Evolutionary conservation across 768 basidiomycete species (phyloP), one percentile per base, ranked within the genome.

Genomic region (Vishniacozyma victoriae): DNA sequence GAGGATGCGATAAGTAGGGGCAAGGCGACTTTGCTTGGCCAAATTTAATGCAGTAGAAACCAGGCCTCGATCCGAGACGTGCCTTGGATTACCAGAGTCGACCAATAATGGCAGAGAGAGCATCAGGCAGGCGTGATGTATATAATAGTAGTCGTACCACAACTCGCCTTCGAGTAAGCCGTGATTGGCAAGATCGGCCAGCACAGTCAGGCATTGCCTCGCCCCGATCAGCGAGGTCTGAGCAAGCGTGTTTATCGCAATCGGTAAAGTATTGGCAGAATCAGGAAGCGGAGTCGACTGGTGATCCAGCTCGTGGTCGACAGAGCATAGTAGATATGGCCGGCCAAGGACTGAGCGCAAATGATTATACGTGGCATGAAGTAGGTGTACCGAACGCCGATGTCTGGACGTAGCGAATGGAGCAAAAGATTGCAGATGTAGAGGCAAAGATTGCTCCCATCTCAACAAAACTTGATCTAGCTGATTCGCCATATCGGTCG

Each of bases 1-100:
- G 13, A 48, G 38, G 13, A 48, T 48, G 5, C 46, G 37, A 41
- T 48, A 48, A 6, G 46, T 48, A 11, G 39, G 46, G 2, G 46
- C 46, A 23, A 48, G 19, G 3, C 14, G 12, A 4, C 37, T 33
- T 12, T 22, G 14, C 16, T 41, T 24, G 20, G 24, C 35, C 20
- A 38, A 14, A 4, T 9, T 16, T 26, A 47, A 29, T 26, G 26
- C 6, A n/a, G 18, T 24, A 7, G 12, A 39, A 19, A 2, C 24
- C 38, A 41, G 4, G 20, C n/a, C 13, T 13, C 6, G 20, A 23
- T 20, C 24, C n/a, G 18, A 18, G n/a, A 18, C 38, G 41, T 22
- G 9, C 9, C 9, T n/a, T n/a, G 9, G 9, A n/a, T 9, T 9
- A n/a, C 29, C 29, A n/a, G 29, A n/a, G n/a, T 33, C 29, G n/a